Conservation (phyloP, 805 yeast genomes). For the Metschnikowia orientalis region DNA sequence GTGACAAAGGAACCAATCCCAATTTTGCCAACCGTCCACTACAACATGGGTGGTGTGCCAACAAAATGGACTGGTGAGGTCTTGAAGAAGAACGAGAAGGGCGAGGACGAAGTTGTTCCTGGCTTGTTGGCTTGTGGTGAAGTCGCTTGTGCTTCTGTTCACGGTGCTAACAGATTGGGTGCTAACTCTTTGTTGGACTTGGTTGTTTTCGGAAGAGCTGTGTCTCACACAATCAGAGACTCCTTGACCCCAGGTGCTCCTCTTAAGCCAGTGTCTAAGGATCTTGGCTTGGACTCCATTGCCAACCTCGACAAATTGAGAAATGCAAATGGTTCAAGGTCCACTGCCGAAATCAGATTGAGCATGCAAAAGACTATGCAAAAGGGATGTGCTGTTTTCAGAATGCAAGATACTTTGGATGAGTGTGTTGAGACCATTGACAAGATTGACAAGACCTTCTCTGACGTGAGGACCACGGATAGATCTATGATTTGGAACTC, state of each 20-base stretch:
- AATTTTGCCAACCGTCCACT: conserved; percentile 95
- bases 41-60: conserved; percentile 99
- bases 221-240: conserved; percentile 85
- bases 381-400: conserved; percentile 93
- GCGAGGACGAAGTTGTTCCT: conserved; percentile 86
- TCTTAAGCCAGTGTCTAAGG: conserved; percentile 75
- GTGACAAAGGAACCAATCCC: conserved; percentile 99
- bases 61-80: conserved; percentile 97
- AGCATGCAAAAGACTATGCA: conserved; percentile 97
- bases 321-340: conserved; percentile 73
- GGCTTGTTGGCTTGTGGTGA: conserved; percentile 98
- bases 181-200: conserved; percentile 95
- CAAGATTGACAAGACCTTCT: conserved; percentile 68
- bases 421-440: conserved; percentile 81
- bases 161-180: conserved; percentile 98
- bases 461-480: conserved; percentile 81
- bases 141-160: conserved; percentile 98
- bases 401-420: conserved; percentile 87
- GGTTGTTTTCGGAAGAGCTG: conserved; percentile 98
- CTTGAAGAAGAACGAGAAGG: conserved; percentile 72
- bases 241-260: conserved; percentile 85
- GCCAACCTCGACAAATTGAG: conserved; percentile 87
- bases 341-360: conserved; percentile 85
- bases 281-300: conserved; percentile 83
- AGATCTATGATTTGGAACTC: conserved; percentile 99